phyloP scores from a whole-genome alignment of 2,329 filamentous ascomycete genomes.

The Trichophyton benhamiae region DNA sequence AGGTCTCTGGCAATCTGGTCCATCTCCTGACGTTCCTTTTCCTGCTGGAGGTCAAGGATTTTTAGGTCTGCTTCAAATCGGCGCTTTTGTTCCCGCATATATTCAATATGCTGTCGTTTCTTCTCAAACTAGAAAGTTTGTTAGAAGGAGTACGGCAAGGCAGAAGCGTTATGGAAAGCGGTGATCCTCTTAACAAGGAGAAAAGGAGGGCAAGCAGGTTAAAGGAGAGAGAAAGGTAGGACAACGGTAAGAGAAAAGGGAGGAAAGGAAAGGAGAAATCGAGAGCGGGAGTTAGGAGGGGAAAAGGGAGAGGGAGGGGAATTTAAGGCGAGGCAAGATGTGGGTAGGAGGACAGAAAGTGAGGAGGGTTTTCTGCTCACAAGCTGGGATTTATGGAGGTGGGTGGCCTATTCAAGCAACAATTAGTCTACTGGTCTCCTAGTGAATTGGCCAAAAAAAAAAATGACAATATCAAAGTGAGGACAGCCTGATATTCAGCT shows the following conservation, averaged over 20 bases:
- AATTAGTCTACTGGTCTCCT: constrained; percentile 5
- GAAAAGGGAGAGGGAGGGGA: neutral
- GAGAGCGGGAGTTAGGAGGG: neutral
- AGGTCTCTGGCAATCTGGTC: constrained; percentile 74
- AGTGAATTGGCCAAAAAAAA: neutral
- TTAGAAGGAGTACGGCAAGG: constrained; percentile 26
- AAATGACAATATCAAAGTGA: neutral
- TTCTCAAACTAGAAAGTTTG: constrained; percentile 61
- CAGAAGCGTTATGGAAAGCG: neutral
- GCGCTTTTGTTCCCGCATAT: constrained; percentile 74
- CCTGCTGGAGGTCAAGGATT: constrained; percentile 72
- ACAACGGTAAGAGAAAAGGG: neutral
- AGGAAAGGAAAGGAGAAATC: neutral
- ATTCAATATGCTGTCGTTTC: constrained; percentile 85
- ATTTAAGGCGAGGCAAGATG: neutral
- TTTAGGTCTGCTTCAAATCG: constrained; percentile 89
- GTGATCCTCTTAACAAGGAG: neutral
- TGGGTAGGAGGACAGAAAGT: neutral
- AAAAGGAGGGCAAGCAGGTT: neutral
- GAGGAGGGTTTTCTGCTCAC: constrained; percentile 13
- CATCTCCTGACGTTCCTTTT: constrained; percentile 70
- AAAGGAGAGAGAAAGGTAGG: neutral
- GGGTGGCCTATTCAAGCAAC: constrained; percentile 16
- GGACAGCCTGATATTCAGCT: neutral
- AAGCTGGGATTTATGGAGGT: constrained; percentile 18